A percentile compares a stretch with the other conserved stretches of the same genome.
Conservation (phyloP, 2,329 filamentous ascomycete genomes). For the Plectosphaerella sp. region DNA sequence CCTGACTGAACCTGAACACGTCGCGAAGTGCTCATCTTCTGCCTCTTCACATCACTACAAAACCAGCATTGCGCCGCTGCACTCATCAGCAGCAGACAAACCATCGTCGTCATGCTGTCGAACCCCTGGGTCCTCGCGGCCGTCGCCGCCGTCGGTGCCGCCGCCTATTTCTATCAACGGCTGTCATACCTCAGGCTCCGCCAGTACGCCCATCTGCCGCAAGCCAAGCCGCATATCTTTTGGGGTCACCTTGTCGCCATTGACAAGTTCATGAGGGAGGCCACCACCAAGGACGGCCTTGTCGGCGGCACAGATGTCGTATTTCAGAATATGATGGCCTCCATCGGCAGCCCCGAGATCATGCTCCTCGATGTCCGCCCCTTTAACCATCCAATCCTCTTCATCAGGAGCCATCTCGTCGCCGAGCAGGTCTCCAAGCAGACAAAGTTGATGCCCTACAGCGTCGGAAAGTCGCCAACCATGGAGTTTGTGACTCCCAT, state of each 20-base stretch:
- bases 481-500: conserved; percentile 18
- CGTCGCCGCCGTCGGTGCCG: conserved; percentile 3
- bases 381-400: conserved; percentile 21
- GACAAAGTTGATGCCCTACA: conserved; percentile 24
- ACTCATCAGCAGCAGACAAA: neutral
- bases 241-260: conserved; percentile 7
- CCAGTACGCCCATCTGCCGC: conserved; percentile 7
- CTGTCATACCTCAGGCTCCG: conserved; percentile 8
- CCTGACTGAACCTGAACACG: neutral
- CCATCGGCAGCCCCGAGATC: conserved; percentile 24
- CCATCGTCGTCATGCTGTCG: conserved; percentile 1
- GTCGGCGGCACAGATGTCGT: conserved; percentile 13
- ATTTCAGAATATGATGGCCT: conserved; percentile 20
- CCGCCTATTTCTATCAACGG: conserved; percentile 4
- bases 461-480: conserved; percentile 25
- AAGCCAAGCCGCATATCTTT: conserved; percentile 6
- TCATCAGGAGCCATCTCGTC: conserved; percentile 25
- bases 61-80: conserved; percentile 13
- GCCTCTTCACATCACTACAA: too few relatives aligned
- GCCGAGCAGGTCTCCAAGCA: conserved; percentile 31
- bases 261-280: neutral
- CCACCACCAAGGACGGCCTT: neutral
- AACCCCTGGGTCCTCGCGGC: neutral
- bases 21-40: too few relatives aligned
- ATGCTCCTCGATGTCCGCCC: conserved; percentile 30